Conservation (phyloP, 257 asterid species). For the Primulina tabacum region DNA sequence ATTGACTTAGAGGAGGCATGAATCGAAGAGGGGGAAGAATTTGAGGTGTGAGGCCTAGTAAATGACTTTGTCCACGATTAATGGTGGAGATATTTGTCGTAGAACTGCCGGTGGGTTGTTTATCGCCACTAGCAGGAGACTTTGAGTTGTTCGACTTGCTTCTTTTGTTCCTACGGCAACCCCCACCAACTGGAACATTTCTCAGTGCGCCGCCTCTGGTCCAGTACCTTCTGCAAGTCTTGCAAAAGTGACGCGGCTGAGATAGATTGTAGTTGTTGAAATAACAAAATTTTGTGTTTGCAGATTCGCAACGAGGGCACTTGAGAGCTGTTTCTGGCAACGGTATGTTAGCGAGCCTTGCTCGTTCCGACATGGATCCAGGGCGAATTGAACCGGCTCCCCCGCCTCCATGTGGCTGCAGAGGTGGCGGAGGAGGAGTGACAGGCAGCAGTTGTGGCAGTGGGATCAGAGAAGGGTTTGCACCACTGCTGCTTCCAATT, state of each 20-base stretch:
- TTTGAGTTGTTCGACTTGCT: slow-evolving; percentile 46
- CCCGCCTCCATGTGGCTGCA: slow-evolving; percentile 32
- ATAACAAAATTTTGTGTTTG: slow-evolving; percentile 87
- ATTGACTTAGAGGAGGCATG: slow-evolving; percentile 64
- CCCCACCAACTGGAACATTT: slow-evolving; percentile 85
- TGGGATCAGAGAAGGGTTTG: slow-evolving; percentile 21
- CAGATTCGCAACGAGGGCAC: slow-evolving; percentile 85
- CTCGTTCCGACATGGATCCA: slow-evolving; percentile 83
- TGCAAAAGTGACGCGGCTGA: slow-evolving; percentile 95
- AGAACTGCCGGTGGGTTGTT: slow-evolving; percentile 43
- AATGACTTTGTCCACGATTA: slow-evolving; percentile 21
- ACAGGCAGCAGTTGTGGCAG: slow-evolving; percentile 9
- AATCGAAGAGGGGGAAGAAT: slow-evolving; percentile 54
- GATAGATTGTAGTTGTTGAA: slow-evolving; percentile 88
- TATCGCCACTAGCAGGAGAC: slow-evolving; percentile 53
- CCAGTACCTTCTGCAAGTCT: slow-evolving; percentile 88
- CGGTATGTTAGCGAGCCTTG: slow-evolving; percentile 76
- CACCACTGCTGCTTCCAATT: slow-evolving; percentile 25
- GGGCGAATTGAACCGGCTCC: slow-evolving; percentile 59
- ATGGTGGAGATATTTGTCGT: slow-evolving; percentile 41
- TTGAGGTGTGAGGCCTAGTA: slow-evolving; percentile 38
- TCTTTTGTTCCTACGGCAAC: slow-evolving; percentile 71
- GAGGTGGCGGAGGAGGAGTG: slow-evolving; percentile 16
- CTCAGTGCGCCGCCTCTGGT: slow-evolving; percentile 84
- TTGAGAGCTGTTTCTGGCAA: slow-evolving; percentile 78